Evolutionary conservation across 257 asterid genomes (phyloP), one percentile per base, ranked within the genome.

Genomic region (Solanum bukasovii): DNA sequence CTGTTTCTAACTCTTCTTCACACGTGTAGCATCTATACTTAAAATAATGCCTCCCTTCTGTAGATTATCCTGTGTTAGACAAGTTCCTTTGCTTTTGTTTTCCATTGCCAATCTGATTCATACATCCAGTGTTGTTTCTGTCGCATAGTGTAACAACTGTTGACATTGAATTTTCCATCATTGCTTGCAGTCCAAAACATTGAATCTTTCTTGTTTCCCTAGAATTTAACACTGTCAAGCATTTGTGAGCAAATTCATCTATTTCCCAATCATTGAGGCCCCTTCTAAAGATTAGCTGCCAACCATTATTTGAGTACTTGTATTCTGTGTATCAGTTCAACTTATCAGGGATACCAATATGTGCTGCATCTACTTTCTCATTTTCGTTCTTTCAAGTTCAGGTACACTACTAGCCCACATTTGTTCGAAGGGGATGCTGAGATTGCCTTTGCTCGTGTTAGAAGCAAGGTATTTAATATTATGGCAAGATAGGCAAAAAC

Each of bases 401-500:
- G 99, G 92, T 97, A 97, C 93, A 96, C 99, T n/a, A 97, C 99
- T 87, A 96, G 99, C 92, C 99, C 99, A 29, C 99, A 97, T 94
- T 93, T 97, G 89, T 97, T 97, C 89, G 90, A 90, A 46, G 98
- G 94, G 65, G 98, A 94, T 29, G 98, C 98, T 34, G 99, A 93
- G 91, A 92, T 91, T 87, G 99, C 99, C 42, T 97, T 95, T 27
- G 89, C 96, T 90, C 95, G 98, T 85, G 98, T 96, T 88, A 95
- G 98, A 88, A 89, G 88, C 87, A 94, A 97, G 99, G 99, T 95
- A 85, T 34, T 87, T 71, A 31, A 46, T 12, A 67, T 34, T 67
- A 35, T 86, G 42, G n/a, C 84, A 12, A 67, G 37, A 84, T 23
- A n/a, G 67, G 84, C 38, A 44, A 79, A 27, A 79, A 79, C n/a